Conservation (phyloP, 1,139 yeast genomes). For the Suhomyces wounanorum region DNA sequence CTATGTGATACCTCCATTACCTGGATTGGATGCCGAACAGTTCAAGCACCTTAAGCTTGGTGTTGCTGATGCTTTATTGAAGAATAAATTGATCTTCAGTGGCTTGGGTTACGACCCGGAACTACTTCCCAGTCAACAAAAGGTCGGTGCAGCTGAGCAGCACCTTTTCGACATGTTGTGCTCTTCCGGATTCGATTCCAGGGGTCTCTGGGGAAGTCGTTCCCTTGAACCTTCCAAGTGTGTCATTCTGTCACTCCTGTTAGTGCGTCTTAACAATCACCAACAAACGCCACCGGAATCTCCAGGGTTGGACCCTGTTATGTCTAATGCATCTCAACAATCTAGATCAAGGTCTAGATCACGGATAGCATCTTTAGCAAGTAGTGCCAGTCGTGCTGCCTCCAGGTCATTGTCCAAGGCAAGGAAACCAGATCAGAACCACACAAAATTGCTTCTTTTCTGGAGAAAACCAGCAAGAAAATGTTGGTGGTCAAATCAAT, state of each 20-base stretch:
- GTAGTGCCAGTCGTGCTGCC: constrained; percentile 49
- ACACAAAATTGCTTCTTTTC: constrained; percentile 79
- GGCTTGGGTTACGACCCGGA: constrained; percentile 58
- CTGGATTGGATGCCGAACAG: constrained; percentile 50
- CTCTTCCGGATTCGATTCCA: constrained; percentile 74
- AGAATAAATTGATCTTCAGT: constrained; percentile 65
- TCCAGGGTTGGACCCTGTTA: constrained; percentile 38
- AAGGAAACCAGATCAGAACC: constrained; percentile 38
- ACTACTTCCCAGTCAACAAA: constrained; percentile 38
- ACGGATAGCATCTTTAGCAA: constrained; percentile 45
- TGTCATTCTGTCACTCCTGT: constrained; percentile 79
- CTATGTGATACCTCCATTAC: constrained; percentile 79
- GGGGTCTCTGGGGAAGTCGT: constrained; percentile 85
- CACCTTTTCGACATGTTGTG: constrained; percentile 95
- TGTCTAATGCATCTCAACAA: constrained; percentile 41
- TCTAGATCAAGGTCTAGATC: constrained; percentile 50
- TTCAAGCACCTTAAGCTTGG: constrained; percentile 67
- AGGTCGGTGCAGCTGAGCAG: constrained; percentile 88
- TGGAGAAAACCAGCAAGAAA: constrained; percentile 99
- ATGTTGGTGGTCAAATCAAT: constrained; percentile 96
- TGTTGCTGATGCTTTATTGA: constrained; percentile 57
- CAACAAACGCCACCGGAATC: constrained; percentile 48
- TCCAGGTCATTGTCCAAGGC: constrained; percentile 55
- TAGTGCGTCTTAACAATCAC: constrained; percentile 57
- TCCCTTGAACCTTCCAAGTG: constrained; percentile 84